phyloP scores from a whole-genome alignment of 495 filamentous ascomycete genomes.

The Glarea lozoyensis region DNA sequence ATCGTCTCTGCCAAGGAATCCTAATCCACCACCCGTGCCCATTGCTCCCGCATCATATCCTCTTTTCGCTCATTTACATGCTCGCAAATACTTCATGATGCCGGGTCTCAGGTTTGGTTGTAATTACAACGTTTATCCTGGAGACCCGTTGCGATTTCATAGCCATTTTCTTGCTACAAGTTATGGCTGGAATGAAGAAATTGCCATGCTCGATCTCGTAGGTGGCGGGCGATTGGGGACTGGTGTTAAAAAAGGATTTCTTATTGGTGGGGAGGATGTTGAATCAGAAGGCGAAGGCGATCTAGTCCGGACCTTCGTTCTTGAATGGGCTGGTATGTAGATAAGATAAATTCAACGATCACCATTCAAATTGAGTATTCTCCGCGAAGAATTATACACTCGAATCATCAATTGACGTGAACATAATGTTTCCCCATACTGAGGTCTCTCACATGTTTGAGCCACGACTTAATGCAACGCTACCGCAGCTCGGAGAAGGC shows the following conservation, averaged over 20 bases:
- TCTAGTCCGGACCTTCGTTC: slow-evolving; percentile 57
- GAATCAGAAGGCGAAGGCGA: slow-evolving; percentile 17
- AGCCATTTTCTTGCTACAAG: slow-evolving; percentile 79
- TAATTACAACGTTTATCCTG: slow-evolving; percentile 88
- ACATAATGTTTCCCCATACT: too few relatives aligned
- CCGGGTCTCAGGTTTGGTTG: slow-evolving; percentile 93
- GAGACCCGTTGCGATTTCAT: slow-evolving; percentile 90
- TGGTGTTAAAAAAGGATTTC: slow-evolving; percentile 88
- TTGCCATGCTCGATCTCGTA: slow-evolving; percentile 74
- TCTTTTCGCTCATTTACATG: slow-evolving; percentile 70
- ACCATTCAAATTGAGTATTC: too few relatives aligned
- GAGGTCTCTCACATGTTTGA: too few relatives aligned
- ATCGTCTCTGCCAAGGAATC: slow-evolving; percentile 14
- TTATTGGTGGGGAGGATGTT: slow-evolving; percentile 60
- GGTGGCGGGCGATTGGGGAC: slow-evolving; percentile 82
- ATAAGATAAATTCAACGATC: not conserved
- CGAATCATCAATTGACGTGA: too few relatives aligned
- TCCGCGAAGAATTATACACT: too few relatives aligned
- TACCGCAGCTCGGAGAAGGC: too few relatives aligned
- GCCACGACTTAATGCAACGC: too few relatives aligned
- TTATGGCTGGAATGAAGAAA: slow-evolving; percentile 76
- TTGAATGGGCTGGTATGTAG: slow-evolving; percentile 82
- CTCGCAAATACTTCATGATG: slow-evolving; percentile 72
- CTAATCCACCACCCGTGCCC: slow-evolving; percentile 24
- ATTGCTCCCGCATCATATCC: slow-evolving; percentile 22